phyloP scores from a whole-genome alignment of 2,329 filamentous ascomycete genomes.

The Aspergillus pseudoterreus region DNA sequence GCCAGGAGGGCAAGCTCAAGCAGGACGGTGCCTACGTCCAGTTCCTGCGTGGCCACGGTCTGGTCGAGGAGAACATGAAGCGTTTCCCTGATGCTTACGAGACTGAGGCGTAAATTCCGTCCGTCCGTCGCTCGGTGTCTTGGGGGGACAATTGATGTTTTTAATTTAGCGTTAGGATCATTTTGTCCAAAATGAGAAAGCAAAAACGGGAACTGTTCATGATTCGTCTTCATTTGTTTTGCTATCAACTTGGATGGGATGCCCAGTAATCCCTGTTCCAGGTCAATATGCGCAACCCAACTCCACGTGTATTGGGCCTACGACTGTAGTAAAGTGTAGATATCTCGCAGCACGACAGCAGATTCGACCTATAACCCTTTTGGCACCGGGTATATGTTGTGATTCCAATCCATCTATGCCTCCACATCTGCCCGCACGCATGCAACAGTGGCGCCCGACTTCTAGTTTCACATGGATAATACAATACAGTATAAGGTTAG shows the following conservation, averaged over 20 bases:
- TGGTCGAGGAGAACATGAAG: conserved; percentile 80
- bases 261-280: no score
- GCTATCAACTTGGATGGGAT: background rate
- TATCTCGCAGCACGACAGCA: no score
- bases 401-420: no score
- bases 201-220: background rate
- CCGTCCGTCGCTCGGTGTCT: background rate
- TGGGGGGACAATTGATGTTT: background rate
- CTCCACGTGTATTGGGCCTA: no score
- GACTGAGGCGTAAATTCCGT: conserved; percentile 43
- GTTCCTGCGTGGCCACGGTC: conserved; percentile 94
- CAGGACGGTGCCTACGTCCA: conserved; percentile 99
- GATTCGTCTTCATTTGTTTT: background rate
- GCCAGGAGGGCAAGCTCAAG: conserved; percentile 88
- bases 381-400: no score
- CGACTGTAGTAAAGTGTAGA: no score
- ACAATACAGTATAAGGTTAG: no score
- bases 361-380: no score
- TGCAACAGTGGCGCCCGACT: no score
- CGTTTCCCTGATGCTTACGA: conserved; percentile 86
- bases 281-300: background rate
- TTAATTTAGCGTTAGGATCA: conserved; percentile 12
- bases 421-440: no score
- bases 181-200: conserved; percentile 6
- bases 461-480: no score